These are phyloP conservation scores for Spirogloea muscicola DNA, from an alignment of 139 green algal species.

Conservation along the genomic window DNA sequence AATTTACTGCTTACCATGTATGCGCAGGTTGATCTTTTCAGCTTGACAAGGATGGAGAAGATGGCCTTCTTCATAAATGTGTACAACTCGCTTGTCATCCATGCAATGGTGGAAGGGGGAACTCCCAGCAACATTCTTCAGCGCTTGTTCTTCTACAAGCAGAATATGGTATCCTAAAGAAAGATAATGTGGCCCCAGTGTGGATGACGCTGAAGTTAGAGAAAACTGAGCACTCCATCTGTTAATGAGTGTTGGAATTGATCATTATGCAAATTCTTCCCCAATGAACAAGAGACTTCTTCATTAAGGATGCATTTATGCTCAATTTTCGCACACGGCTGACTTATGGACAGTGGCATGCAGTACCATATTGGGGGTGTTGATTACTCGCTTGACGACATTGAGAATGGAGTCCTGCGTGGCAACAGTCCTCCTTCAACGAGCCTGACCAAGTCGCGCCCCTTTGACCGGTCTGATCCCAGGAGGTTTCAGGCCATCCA, in stretches of 20 bases:
- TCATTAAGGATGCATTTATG: too few relatives aligned
- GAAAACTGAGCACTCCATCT: too few relatives aligned
- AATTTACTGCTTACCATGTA: too few relatives aligned
- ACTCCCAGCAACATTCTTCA: conserved; percentile 19
- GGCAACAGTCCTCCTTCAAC: conserved; percentile 59
- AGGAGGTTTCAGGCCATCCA: conserved; percentile 47
- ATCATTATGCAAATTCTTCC: too few relatives aligned
- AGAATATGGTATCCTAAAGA: too few relatives aligned
- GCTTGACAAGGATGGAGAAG: conserved; percentile 59
- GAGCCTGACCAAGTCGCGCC: conserved; percentile 49
- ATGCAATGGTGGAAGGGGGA: conserved; percentile 57
- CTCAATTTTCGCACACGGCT: too few relatives aligned
- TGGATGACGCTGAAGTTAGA: too few relatives aligned
- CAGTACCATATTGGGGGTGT: conserved; percentile 72
- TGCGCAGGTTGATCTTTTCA: conserved; percentile 50
- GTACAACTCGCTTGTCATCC: conserved; percentile 89
- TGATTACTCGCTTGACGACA: conserved; percentile 74
- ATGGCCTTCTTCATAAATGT: conserved; percentile 90
- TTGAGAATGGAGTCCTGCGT: conserved; percentile 91
- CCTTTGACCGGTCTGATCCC: conserved; percentile 22
- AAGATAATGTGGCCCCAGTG: too few relatives aligned
- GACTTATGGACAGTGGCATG: too few relatives aligned
- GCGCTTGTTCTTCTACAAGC: conserved; percentile 49
- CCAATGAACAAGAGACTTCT: too few relatives aligned
- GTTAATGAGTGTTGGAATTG: too few relatives aligned